Evolutionary conservation across 2,329 filamentous ascomycete species (phyloP), one percentile per base, ranked within the genome.

Genomic region (Whalleya microplaca): DNA sequence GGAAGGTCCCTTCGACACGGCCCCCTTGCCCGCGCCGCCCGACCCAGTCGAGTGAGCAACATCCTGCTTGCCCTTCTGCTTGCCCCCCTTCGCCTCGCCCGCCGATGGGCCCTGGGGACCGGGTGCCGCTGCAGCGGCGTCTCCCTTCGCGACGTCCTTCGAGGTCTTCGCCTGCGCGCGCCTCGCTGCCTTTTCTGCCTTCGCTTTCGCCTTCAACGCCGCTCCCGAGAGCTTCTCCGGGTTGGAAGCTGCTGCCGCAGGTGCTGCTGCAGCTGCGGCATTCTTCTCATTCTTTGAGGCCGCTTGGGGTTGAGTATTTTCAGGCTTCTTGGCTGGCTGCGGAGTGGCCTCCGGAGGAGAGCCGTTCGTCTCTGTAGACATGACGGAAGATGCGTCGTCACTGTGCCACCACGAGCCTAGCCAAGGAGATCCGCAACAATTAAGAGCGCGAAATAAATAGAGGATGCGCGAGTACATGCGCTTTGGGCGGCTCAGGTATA

Each of bases 131-230:
- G 65, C 60, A 68, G 75, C 62, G 53, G 72, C 64, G 51, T 73
- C 64, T 62, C 74, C 69, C 10, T 76, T 76, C 19, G 73, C 72
- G 54, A 74, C 75, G 1, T 78, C 75, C 60, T 83, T 82, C 3
- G 80, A 78, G 27, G 79, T 78, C 71, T 88, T 91, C 67, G 82
- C 85, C 69, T 87, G 87, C 47, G 90, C 91, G 77, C 94, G 84
- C 59, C 91, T 83, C 45, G 92, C 92, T 50, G 90, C 89, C 78
- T 97, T 98, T 72, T 97, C 94, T 29, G 91, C 93, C 73, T 96
- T 94, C 59, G 89, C 89, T 72, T 86, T 87, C 68, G 93, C 94
- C 77, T 98, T 98, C 69, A 96, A 72, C 74, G 96, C 90, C 19
- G 91, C 92, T 37, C 83, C 83, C 1, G 89, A 86, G 29, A 90